Conservation (phyloP, 2,329 filamentous ascomycete genomes). For the Penicillium sp. region DNA sequence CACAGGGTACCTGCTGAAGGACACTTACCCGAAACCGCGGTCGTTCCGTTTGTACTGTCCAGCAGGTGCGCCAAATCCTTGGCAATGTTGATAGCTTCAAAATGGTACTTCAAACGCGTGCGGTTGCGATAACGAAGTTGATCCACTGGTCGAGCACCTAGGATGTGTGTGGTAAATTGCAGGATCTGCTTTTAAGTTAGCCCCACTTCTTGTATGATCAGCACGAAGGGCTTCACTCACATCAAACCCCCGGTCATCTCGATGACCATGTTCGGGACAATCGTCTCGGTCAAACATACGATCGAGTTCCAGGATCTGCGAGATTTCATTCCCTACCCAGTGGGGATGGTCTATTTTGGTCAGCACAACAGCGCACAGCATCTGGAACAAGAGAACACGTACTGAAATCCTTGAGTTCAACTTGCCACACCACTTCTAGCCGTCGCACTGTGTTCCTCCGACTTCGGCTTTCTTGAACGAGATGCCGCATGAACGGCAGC, state of each 20-base stretch:
- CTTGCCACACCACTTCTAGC: conserved; percentile 6
- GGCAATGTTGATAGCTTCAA: not conserved
- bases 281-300: not conserved
- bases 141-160: not conserved
- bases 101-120: not conserved
- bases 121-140: not conserved
- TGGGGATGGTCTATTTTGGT: not conserved
- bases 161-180: not conserved
- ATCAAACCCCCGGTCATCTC: not conserved
- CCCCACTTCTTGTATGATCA: not conserved
- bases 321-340: not conserved
- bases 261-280: not conserved
- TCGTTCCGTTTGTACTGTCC: not conserved
- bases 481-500: no score
- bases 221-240: not conserved
- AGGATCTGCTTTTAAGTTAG: not conserved
- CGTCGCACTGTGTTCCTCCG: conserved; percentile 1
- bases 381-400: not conserved
- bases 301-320: not conserved
- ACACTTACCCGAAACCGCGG: not conserved
- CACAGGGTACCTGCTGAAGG: not conserved
- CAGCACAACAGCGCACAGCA: not conserved
- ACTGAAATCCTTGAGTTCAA: not conserved
- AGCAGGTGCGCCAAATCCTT: not conserved
- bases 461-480: not conserved